phyloP scores from a whole-genome alignment of 164 flowering plant genomes.

The Nymphaea colorata region DNA sequence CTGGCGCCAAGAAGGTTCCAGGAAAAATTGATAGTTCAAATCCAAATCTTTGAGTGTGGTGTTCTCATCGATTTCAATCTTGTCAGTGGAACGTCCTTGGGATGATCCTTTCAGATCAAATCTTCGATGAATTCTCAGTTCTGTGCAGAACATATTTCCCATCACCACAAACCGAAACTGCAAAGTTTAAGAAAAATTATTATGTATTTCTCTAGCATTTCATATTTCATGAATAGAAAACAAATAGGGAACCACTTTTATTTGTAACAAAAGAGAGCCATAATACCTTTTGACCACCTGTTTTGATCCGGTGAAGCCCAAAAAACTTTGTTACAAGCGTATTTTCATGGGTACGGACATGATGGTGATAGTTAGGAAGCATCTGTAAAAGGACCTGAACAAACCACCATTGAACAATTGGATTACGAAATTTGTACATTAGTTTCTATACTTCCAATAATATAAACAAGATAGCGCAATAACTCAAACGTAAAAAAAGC shows the following conservation, averaged over 20 bases:
- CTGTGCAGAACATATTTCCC: constrained; percentile 99
- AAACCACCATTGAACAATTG: constrained; percentile 3
- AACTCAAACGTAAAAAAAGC: too few relatives aligned
- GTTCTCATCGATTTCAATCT: constrained; percentile 89
- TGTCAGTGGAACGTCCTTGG: constrained; percentile 85
- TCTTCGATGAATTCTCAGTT: constrained; percentile 84
- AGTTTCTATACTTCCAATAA: too few relatives aligned
- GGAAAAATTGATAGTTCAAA: constrained; percentile 70
- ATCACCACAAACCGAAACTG: constrained; percentile 98
- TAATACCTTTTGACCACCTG: constrained; percentile 91
- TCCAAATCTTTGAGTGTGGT: constrained; percentile 97
- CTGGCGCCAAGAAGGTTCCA: constrained; percentile 94
- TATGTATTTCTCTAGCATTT: not conserved
- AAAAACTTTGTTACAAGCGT: constrained; percentile 95
- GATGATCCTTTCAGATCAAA: constrained; percentile 99
- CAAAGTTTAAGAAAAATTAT: constrained; percentile 7
- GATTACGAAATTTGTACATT: not conserved
- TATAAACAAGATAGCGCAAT: too few relatives aligned
- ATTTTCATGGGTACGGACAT: constrained; percentile 76
- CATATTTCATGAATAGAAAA: not conserved
- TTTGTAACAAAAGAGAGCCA: not conserved
- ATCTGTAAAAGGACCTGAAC: constrained; percentile 82
- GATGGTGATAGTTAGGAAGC: constrained; percentile 87
- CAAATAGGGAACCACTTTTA: not conserved
- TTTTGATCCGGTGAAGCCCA: constrained; percentile 95